Base-by-base conservation (phyloP, 2,329 filamentous ascomycete species). In the Eurotiales sp. region DNA sequence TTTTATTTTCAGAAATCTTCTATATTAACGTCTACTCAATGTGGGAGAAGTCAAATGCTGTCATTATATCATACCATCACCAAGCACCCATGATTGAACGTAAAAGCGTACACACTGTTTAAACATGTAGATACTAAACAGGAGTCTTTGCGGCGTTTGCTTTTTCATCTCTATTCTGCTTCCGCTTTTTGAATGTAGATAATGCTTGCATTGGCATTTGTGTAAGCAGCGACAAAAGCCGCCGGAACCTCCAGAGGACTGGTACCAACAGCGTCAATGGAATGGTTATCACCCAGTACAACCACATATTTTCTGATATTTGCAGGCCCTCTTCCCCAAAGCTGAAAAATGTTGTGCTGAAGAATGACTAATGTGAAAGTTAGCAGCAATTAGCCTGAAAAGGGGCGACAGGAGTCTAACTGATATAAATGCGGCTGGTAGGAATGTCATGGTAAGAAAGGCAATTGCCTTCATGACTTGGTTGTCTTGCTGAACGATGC, bases 291-390 rank as follows among this genome's bases (percentile, higher is more conserved):
- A 41, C 46, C 51, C 51, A 53, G 40, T 53, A 53, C 11, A 53
- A 12, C 51, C 51, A 53, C 19, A 53, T 44, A 37, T 53, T 45
- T 8, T 46, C 41, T 23, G 51, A 53, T 11, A 41, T 44, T 23
- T 53, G 45, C 6, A 53, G 45, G 4, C 46, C 37, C 12, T 53
- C 51, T 11, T 53, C 32, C 23, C 51, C 51, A 14, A 45, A 53
- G 27, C 41, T 44, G 40, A 53, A 53, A 22, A 53, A 53, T 5
- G 51, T 53, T n/a, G 51, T 53, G 51, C 45, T 53, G 40, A 53
- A 53, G 40, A 50, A 53, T 19, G 40, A 48, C 51, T 48, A 22
- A 4, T 29, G 11, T 3, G n/a, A 2, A n/a, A 37, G 45, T 39
- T 23, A 51, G 25, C 30, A 45, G 14, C 30, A 10, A 8, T 22